Conservation (phyloP, 129 eudicot genomes). For the Flaveria trinervia region DNA sequence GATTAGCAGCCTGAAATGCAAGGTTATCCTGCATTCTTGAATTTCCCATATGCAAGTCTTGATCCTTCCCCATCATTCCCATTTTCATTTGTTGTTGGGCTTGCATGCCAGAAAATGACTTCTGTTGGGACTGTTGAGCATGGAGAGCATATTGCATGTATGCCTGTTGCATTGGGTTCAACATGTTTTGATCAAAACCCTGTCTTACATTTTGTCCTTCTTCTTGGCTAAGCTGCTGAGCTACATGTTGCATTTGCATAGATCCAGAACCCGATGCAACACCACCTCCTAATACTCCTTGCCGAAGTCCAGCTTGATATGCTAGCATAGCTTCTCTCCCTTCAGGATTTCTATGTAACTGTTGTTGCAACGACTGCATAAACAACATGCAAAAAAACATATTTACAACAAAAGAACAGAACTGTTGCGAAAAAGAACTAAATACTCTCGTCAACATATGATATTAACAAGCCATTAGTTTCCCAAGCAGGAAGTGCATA, state of each 20-base stretch:
- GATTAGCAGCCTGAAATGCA: constrained; percentile 59
- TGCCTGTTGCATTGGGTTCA: constrained; percentile 85
- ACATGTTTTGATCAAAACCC: constrained; percentile 70
- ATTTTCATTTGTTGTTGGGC: constrained; percentile 68
- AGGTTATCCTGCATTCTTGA: constrained; percentile 59
- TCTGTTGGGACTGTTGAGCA: constrained; percentile 53
- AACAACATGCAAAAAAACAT: constrained; percentile 9
- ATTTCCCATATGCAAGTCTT: constrained; percentile 55
- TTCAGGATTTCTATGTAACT: constrained; percentile 77
- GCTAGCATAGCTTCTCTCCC: constrained; percentile 76
- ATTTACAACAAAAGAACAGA: neutral
- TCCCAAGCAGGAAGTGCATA: constrained; percentile 3
- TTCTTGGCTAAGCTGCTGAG: constrained; percentile 64
- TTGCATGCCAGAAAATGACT: constrained; percentile 58
- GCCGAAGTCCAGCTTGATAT: constrained; percentile 72
- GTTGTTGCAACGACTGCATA: constrained; percentile 84
- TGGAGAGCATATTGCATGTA: constrained; percentile 79
- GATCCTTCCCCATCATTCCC: constrained; percentile 66
- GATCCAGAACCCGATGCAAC: constrained; percentile 57
- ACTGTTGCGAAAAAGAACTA: neutral
- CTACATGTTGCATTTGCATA: constrained; percentile 59
- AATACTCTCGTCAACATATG: neutral
- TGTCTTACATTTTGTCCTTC: constrained; percentile 65
- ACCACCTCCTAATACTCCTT: constrained; percentile 64
- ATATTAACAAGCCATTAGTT: constrained; percentile 2